phyloP scores from a whole-genome alignment of 768 basidiomycete species.

The Leccinellum rugosiceps region DNA sequence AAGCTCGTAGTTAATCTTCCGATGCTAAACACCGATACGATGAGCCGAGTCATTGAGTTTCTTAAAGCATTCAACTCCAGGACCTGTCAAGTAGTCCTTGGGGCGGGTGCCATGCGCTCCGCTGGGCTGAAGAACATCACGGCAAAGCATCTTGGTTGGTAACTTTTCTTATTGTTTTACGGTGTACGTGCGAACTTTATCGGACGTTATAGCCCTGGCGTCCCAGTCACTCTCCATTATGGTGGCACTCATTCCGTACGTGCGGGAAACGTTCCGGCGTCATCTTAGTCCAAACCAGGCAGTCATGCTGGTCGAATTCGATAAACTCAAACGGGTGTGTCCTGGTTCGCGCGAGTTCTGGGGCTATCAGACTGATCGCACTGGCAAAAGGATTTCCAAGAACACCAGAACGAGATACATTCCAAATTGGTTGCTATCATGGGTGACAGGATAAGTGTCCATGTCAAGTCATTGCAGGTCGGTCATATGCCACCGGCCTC shows the following conservation, averaged over 20 bases:
- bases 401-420: constrained; percentile 99
- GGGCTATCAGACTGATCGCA: constrained; percentile 3
- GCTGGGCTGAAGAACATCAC: constrained; percentile 98
- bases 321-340: constrained; percentile 92
- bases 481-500: constrained; percentile 17
- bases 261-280: constrained; percentile 90
- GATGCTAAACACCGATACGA: constrained; percentile 90
- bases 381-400: constrained; percentile 81
- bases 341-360: constrained; percentile 3
- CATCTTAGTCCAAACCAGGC: constrained; percentile 94
- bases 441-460: constrained; percentile 87
- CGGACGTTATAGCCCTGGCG: constrained; percentile 66
- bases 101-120: constrained; percentile 98
- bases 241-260: constrained; percentile 91
- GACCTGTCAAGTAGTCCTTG: constrained; percentile 96
- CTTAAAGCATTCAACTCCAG: constrained; percentile 97
- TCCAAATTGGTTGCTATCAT: constrained; percentile 97
- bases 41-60: constrained; percentile 92
- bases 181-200: constrained; percentile 13
- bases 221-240: constrained; percentile 95
- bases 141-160: constrained; percentile 89
- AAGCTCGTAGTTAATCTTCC: constrained; percentile 84
- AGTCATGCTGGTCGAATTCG: constrained; percentile 96
- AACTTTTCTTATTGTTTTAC: constrained; percentile 17
- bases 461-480: constrained; percentile 81